Base-by-base conservation (phyloP, 163 green algal genomes). In the Picocystis sp. region DNA sequence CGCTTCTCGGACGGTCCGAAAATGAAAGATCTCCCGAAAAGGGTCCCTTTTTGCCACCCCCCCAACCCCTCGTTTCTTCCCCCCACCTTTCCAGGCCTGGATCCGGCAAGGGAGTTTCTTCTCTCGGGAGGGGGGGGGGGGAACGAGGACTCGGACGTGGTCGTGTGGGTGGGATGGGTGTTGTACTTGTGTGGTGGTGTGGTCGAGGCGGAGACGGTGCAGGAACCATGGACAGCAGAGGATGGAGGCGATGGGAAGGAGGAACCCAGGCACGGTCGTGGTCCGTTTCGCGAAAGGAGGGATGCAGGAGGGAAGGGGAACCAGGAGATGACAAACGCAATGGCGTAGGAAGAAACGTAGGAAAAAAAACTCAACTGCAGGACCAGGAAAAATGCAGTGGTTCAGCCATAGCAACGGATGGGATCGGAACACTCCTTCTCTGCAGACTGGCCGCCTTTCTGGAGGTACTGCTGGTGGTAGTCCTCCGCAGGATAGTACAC, bases 381-480 rank as follows among this genome's bases (percentile, higher is more conserved):
- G 44, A 50, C 21, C 21, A 50, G 44, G 22, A 24, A 50, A 25
- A 24, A 50, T 33, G 22, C 44, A 50, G 44, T 38, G 29, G 45
- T 23, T 78, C 63, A 89, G 5, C 79, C 79, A 45, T 89, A 87
- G 55, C 80, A 89, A 11, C 80, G 58, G 44, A 89, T 89, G 0
- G 65, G 69, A 46, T 89, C 82, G 3, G 17, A 87, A 69, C 72
- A 84, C 22, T 76, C 79, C 65, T 95, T 95, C 1, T 57, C 64
- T 1, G 86, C 70, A 17, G 50, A 79, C 65, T 95, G 86, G 0
- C 86, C 86, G 2, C 86, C 86, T 57, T 71, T 81, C 15, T 61
- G 55, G 53, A 94, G 61, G 64, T 94, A 94, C 65, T 83, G 67
- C 64, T 83, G 75, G 60, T 88, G 77, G 47, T 87, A 81, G 6